phyloP scores from a whole-genome alignment of 768 basidiomycete genomes.

The Boletus pseudopeckii region DNA sequence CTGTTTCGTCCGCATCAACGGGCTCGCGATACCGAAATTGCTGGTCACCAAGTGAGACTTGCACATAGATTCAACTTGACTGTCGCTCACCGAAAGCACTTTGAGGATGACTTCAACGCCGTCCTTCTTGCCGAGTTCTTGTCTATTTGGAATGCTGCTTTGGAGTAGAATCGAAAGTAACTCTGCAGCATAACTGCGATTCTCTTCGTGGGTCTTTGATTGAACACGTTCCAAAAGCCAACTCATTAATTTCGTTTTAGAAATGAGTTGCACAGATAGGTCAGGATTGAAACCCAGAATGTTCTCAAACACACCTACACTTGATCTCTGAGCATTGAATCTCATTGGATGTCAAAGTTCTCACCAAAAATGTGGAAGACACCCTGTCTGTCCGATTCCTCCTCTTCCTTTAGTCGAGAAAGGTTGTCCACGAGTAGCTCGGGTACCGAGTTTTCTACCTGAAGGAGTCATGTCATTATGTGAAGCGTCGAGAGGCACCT shows the following conservation, averaged over 20 bases:
- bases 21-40: conserved; percentile 88
- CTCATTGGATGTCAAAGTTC: conserved; percentile 1
- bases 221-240: conserved; percentile 82
- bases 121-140: conserved; percentile 65
- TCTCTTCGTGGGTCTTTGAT: conserved; percentile 77
- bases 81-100: conserved; percentile 68
- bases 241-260: conserved; percentile 68
- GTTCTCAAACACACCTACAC: conserved; percentile 89
- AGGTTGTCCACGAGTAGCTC: conserved; percentile 91
- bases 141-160: conserved; percentile 62
- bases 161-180: conserved; percentile 89
- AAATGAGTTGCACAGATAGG: conserved; percentile 64
- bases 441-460: conserved; percentile 82
- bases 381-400: conserved; percentile 89
- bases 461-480: conserved; percentile 6
- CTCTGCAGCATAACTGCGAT: conserved; percentile 91
- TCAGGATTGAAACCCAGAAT: conserved; percentile 80
- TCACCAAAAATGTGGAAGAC: conserved; percentile 89
- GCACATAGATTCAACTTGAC: neutral
- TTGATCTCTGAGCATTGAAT: neutral
- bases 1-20: conserved; percentile 80
- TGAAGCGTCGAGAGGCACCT: neutral
- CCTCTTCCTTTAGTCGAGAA: conserved; percentile 79
- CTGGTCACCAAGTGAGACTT: conserved; percentile 38
- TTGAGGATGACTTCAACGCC: conserved; percentile 78